A percentile compares a stretch with the other conserved stretches of the same genome.
These are phyloP conservation scores for Dothiorella sarmentorum DNA, from an alignment of 2,329 filamentous ascomycete genomes.

Conservation along the genomic window DNA sequence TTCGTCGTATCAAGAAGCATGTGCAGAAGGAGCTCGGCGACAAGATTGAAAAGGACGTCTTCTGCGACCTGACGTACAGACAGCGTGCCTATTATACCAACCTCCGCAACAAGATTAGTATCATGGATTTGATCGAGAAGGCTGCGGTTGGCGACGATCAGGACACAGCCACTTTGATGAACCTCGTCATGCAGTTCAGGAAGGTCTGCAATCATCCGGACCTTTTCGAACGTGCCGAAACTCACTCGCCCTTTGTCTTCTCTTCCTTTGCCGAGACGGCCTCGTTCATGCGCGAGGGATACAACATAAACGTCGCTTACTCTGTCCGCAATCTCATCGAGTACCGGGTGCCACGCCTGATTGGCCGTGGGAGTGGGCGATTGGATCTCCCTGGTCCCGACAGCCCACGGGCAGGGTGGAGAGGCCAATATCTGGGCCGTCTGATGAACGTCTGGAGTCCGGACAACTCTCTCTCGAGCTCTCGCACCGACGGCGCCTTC, in stretches of 20 bases:
- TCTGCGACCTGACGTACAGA: slow-evolving; percentile 94
- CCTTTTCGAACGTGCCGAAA: slow-evolving; percentile 91
- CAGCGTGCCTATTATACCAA: slow-evolving; percentile 92
- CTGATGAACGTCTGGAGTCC: slow-evolving; percentile 89
- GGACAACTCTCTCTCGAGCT: slow-evolving; percentile 67
- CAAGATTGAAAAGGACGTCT: slow-evolving; percentile 96
- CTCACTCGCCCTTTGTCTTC: slow-evolving; percentile 77
- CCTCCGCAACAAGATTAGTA: slow-evolving; percentile 93
- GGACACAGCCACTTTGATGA: slow-evolving; percentile 96
- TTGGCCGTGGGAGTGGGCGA: slow-evolving; percentile 79
- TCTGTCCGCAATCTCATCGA: slow-evolving; percentile 84
- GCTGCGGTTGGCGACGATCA: slow-evolving; percentile 90
- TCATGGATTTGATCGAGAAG: slow-evolving; percentile 98
- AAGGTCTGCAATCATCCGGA: slow-evolving; percentile 99
- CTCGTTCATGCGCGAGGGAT: slow-evolving; percentile 88
- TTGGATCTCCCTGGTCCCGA: slow-evolving; percentile 69
- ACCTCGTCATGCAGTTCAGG: slow-evolving; percentile 98
- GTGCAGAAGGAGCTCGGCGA: slow-evolving; percentile 98
- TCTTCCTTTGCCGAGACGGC: slow-evolving; percentile 92
- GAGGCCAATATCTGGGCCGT: slow-evolving; percentile 69
- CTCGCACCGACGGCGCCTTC: slow-evolving; percentile 64
- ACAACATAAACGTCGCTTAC: slow-evolving; percentile 75
- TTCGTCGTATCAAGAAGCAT: slow-evolving; percentile 98
- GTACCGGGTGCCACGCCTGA: slow-evolving; percentile 73
- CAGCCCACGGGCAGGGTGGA: slow-evolving; percentile 76